These are phyloP conservation scores for Meredithiella fracta DNA, from an alignment of 2,329 filamentous ascomycete species.

Conservation along the genomic window DNA sequence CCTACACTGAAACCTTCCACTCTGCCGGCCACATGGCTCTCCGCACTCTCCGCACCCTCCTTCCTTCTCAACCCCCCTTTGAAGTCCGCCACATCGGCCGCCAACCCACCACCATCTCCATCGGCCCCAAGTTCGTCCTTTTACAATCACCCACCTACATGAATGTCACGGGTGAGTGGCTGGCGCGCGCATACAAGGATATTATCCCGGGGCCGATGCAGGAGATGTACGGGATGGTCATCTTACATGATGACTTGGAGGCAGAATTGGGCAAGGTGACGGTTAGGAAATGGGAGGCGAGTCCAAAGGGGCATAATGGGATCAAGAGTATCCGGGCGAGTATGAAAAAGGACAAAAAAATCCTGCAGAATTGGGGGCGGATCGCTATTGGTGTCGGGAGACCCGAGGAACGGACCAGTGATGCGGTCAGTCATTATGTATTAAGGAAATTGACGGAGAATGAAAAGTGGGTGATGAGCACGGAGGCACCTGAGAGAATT, in stretches of 20 bases:
- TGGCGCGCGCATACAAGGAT: slow-evolving; percentile 49
- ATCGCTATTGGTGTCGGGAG: slow-evolving; percentile 81
- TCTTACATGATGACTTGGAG: slow-evolving; percentile 85
- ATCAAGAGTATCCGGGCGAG: slow-evolving; percentile 47
- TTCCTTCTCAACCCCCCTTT: slow-evolving; percentile 32
- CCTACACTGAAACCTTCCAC: slow-evolving; percentile 66
- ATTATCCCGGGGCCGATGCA: slow-evolving; percentile 25
- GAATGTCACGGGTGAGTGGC: slow-evolving; percentile 66
- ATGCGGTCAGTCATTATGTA: slow-evolving; percentile 61
- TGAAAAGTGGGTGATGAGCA: slow-evolving; percentile 36
- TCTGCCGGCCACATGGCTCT: slow-evolving; percentile 73
- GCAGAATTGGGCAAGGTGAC: slow-evolving; percentile 49
- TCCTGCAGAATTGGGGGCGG: slow-evolving; percentile 32
- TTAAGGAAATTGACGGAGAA: slow-evolving; percentile 44
- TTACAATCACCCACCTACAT: slow-evolving; percentile 64
- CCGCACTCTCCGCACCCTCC: slow-evolving; percentile 36
- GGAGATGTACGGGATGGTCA: slow-evolving; percentile 39
- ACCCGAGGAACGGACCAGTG: slow-evolving; percentile 49
- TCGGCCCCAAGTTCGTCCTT: slow-evolving; percentile 41
- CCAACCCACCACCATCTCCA: slow-evolving; percentile 33
- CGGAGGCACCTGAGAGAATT: slow-evolving; percentile 35
- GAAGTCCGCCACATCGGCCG: slow-evolving; percentile 30
- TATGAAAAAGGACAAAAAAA: slow-evolving; percentile 28
- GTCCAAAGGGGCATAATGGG: slow-evolving; percentile 58
- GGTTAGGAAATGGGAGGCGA: slow-evolving; percentile 45